Conservation (phyloP, 2,329 filamentous ascomycete genomes). For the Escovopsis sp. region DNA sequence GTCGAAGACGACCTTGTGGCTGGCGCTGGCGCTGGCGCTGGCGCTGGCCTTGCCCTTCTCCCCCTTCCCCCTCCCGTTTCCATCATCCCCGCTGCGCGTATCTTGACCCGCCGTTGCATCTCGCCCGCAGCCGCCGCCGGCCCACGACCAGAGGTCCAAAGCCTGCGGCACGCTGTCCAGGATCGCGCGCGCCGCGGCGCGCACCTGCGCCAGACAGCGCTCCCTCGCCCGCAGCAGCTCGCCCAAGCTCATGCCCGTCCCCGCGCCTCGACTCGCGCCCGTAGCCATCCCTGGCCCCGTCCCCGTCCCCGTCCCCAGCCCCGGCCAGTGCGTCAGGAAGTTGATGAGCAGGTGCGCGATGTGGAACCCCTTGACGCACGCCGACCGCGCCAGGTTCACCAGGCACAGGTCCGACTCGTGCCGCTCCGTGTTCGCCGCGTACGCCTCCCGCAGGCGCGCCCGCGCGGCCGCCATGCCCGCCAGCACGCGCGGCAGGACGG, state of each 20-base stretch:
- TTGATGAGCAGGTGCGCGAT: constrained; percentile 19
- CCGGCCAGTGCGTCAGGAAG: constrained; percentile 19
- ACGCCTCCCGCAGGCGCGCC: constrained; percentile 8
- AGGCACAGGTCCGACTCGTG: constrained; percentile 16
- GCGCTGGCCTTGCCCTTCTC: no score
- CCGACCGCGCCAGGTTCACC: constrained; percentile 18
- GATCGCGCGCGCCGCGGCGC: constrained; percentile 15
- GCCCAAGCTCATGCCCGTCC: no score
- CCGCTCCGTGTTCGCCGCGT: constrained; percentile 3
- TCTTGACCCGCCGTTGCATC: constrained; percentile 14
- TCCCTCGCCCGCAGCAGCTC: constrained; percentile 7
- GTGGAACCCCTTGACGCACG: constrained; percentile 22
- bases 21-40: no score
- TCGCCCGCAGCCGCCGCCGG: not conserved
- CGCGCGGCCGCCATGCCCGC: constrained; percentile 14
- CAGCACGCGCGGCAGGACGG: constrained; percentile 14
- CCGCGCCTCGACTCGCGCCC: no score
- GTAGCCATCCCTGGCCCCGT: no score
- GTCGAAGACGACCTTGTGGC: constrained; percentile 20
- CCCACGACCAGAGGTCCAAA: constrained; percentile 8
- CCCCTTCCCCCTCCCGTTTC: no score
- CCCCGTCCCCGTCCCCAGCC: constrained; percentile 8
- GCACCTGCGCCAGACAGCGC: constrained; percentile 14
- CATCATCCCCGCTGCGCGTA: no score
- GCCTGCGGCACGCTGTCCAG: constrained; percentile 13